phyloP scores from a whole-genome alignment of 208 protist species.

The Porcisia deanei region DNA sequence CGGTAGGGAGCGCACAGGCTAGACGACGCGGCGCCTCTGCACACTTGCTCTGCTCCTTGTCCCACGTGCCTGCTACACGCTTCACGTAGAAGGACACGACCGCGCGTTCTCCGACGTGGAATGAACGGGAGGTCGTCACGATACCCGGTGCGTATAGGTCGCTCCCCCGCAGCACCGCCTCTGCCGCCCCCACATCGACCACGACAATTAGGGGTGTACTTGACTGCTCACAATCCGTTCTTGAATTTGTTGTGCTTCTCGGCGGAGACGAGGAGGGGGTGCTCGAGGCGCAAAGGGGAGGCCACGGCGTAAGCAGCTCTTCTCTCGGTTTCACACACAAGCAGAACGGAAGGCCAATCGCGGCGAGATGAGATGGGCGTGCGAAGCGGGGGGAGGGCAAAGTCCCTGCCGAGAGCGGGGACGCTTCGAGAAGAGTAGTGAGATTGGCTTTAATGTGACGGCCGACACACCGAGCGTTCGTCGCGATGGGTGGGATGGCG shows the following conservation, averaged over 20 bases:
- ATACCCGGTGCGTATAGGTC: constrained; percentile 85
- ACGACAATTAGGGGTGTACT: constrained; percentile 39
- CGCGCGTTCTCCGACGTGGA: constrained; percentile 32
- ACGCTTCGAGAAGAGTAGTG: neutral
- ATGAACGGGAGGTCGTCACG: constrained; percentile 30
- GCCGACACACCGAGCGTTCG: constrained; percentile 44
- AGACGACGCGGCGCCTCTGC: neutral
- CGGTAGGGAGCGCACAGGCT: constrained; percentile 17
- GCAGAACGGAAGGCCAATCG: constrained; percentile 24
- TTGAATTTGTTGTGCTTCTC: neutral
- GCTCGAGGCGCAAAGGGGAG: constrained; percentile 7
- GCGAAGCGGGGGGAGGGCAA: constrained; percentile 5
- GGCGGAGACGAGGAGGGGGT: neutral
- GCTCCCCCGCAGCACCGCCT: constrained; percentile 88
- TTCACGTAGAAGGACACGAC: constrained; percentile 34
- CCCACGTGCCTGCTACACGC: neutral
- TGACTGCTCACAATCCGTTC: neutral
- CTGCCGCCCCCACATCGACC: constrained; percentile 76
- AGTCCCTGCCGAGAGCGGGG: neutral
- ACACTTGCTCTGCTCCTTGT: neutral
- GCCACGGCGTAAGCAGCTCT: constrained; percentile 9
- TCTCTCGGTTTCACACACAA: constrained; percentile 14
- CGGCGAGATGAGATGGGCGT: constrained; percentile 1
- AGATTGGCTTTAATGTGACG: constrained; percentile 3
- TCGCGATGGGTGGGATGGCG: constrained; percentile 37